Conservation (phyloP, 331 rosid species). For the Rhamnella rubrinervis region DNA sequence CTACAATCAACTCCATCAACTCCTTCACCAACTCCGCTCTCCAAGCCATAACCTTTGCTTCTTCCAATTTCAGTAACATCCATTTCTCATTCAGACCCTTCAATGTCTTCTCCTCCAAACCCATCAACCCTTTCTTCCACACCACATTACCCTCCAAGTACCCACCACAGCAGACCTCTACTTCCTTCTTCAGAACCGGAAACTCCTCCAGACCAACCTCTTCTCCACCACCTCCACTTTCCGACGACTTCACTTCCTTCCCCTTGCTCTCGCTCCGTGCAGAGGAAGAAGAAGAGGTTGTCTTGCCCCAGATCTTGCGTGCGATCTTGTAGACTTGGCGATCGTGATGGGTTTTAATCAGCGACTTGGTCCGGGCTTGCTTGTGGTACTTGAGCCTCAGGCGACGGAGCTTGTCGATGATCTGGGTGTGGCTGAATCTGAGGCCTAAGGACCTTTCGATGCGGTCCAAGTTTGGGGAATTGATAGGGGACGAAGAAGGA, state of each 20-base stretch:
- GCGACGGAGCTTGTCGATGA: slow-evolving; percentile 33
- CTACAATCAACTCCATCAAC: not conserved
- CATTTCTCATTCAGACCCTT: slow-evolving; percentile 21
- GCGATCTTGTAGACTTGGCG: slow-evolving; percentile 15
- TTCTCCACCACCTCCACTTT: not conserved
- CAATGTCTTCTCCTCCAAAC: slow-evolving; percentile 15
- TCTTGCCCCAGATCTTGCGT: slow-evolving; percentile 33
- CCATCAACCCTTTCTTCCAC: slow-evolving; percentile 19
- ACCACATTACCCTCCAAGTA: slow-evolving; percentile 13
- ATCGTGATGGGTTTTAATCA: slow-evolving; percentile 27
- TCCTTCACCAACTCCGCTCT: slow-evolving; percentile 20
- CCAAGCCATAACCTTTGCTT: slow-evolving; percentile 23
- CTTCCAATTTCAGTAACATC: slow-evolving; percentile 20
- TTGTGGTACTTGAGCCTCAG: slow-evolving; percentile 27
- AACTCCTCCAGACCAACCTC: slow-evolving; percentile 1
- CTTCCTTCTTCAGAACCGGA: slow-evolving; percentile 19
- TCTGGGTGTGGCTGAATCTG: slow-evolving; percentile 24
- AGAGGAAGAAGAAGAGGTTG: no score
- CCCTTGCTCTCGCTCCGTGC: not conserved
- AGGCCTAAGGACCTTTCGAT: slow-evolving; percentile 4
- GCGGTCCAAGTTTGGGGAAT: slow-evolving; percentile 20
- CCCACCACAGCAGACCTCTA: not conserved
- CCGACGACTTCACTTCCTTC: not conserved
- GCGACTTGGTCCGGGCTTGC: slow-evolving; percentile 26
- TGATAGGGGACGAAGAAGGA: slow-evolving; percentile 11